Evolutionary conservation across 2,329 filamentous ascomycete species (phyloP), one percentile per base, ranked within the genome.

Genomic region (Calonectria hongkongensis): DNA sequence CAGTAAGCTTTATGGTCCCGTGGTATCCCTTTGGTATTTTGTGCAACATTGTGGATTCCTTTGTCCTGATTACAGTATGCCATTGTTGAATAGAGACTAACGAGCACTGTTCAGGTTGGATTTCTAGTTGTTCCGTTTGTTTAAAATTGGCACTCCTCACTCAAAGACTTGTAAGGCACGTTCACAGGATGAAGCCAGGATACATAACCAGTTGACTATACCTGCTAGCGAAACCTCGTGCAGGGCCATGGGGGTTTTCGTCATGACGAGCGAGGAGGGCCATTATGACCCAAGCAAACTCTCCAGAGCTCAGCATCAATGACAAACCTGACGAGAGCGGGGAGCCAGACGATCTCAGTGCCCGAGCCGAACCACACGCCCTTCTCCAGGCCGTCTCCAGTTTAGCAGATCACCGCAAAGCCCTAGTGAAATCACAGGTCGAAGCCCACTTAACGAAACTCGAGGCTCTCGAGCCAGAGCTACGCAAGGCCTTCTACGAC

Each of bases 381-480:
- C 63, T 66, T n/a, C 45, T 66, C 28, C 21, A 51, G 21, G 50
- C 30, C 7, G 70, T 72, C 25, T 33, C 28, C 18, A 39, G 15
- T 30, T 48, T 72, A n/a, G 43, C 36, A 39, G 15, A 16, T 12
- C 41, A 28, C 30, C 70, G 70, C 66, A 36, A 36, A 21, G 50
- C 39, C 13, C 10, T 47, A 21, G 18, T 62, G 60, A 27, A 13
- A 4, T n/a, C 25, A 28, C 43, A 36, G 7, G 16, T 21, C 16
- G 33, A 60, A 4, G 66, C 41, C 1, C 18, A 28, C 13, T 6
- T 7, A 2, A 30, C 21, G 33, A 36, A 50, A 28, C 43, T 65
- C n/a, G n/a, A 54, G 7, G n/a, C 47, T 6, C 47, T 51, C n/a
- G 33, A 21, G 47, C 63, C 45, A 16, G 30, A 51, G 58, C 25